Evolutionary conservation across 2,329 filamentous ascomycete genomes (phyloP).

Genomic region (Sarocladiaceae sp.): DNA sequence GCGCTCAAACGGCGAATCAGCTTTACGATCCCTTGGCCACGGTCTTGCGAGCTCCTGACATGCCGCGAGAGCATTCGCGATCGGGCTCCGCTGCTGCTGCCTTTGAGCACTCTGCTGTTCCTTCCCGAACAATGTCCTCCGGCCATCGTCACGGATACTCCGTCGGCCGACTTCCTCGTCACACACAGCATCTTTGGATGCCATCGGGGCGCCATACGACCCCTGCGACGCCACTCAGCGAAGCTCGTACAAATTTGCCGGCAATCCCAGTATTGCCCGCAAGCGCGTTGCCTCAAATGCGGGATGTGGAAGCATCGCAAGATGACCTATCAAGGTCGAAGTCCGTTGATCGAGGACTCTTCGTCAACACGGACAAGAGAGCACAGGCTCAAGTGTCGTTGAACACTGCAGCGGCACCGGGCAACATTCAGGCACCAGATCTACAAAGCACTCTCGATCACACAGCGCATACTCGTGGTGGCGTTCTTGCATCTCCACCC

Average conservation of each 20-base stretch:
- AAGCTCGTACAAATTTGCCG: neutral
- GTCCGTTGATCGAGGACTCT: constrained; percentile 60
- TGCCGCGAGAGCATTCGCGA: constrained; percentile 21
- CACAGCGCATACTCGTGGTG: constrained; percentile 18
- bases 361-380: constrained; percentile 59
- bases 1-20: constrained; percentile 1
- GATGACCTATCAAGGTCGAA: constrained; percentile 51
- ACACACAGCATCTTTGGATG: constrained; percentile 35
- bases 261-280: neutral
- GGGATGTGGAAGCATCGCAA: constrained; percentile 28
- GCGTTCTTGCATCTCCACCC: constrained; percentile 29
- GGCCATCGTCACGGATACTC: constrained; percentile 39
- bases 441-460: constrained; percentile 11
- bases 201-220: neutral
- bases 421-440: constrained; percentile 43
- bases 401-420: constrained; percentile 58
- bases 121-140: constrained; percentile 15
- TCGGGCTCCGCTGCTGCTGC: constrained; percentile 11
- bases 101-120: neutral
- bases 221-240: neutral
- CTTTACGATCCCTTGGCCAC: constrained; percentile 38
- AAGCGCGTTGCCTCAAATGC: neutral
- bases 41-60: constrained; percentile 25
- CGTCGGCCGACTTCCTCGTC: constrained; percentile 37
- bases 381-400: constrained; percentile 60